Evolutionary conservation across 2,329 filamentous ascomycete species (phyloP), one percentile per base, ranked within the genome.

Genomic region (Helotiales sp.): DNA sequence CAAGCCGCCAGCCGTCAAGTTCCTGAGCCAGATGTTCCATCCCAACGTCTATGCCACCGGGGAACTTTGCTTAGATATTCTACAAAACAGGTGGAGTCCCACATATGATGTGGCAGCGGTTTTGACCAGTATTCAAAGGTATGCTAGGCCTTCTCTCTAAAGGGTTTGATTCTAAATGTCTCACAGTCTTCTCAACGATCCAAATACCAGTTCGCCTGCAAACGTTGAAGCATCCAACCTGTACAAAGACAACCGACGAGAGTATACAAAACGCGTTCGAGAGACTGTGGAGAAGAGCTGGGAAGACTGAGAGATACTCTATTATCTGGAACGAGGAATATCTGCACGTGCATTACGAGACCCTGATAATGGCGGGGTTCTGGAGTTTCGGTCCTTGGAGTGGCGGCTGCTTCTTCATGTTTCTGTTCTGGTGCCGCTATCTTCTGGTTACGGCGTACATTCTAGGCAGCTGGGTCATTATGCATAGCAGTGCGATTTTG

Each of bases 231-330:
- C 95, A 1, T 96, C 92, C 54, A 99, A 98, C 72, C 81, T 98
- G 8, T 99, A 98, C 81, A 98, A 98, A 74, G 95, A 99, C 72
- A 98, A 98, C 75, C 85, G 93, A 62, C 92, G 93, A 73, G 95
- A 99, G 72, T 99, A 99, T 72, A 90, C 88, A 25, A 99, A 99
- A 79, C 82, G 93, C 17, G 95, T 99, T 42, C 82, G 92, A 48
- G 95, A 98, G 79, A 97, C 93, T 0, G 95, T 99, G 15, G 95
- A 99, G 81, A 98, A 97, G 84, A 98, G 93, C 78, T 99, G 95
- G 95, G 95, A 98, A 63, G 93, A 97, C 70, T 96, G 73, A 70
- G 25, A 46, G 22, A 24, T 5, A 22, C 46, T 42, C 24, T 30
- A 22, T 22, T 9, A 22, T n/a, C 13, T 3, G 5, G 30, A 19